These are phyloP conservation scores for Eimeria falciformis DNA, from an alignment of 169 alveolate genomes.

Conservation along the genomic window DNA sequence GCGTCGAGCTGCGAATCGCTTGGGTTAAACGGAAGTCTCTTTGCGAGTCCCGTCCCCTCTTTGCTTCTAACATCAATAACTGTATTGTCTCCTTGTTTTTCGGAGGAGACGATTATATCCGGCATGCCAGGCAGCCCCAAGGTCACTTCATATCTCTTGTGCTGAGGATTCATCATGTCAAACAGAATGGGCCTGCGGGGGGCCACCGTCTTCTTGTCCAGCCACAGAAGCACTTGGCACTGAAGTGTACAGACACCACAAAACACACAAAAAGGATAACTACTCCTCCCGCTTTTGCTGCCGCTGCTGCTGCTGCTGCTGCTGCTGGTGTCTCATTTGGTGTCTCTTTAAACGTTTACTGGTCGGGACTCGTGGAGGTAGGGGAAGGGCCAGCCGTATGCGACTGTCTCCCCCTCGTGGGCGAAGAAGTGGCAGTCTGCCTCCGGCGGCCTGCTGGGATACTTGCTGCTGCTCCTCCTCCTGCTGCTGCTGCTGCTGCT, in stretches of 20 bases:
- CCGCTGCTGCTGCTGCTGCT: neutral
- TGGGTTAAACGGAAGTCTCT: neutral
- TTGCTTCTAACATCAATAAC: constrained; percentile 71
- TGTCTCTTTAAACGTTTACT: constrained; percentile 35
- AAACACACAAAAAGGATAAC: neutral
- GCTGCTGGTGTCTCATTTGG: constrained; percentile 3
- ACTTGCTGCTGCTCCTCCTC: constrained; percentile 47
- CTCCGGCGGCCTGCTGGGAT: constrained; percentile 11
- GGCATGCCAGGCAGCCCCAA: constrained; percentile 62
- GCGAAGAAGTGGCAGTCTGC: constrained; percentile 81
- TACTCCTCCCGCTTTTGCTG: neutral
- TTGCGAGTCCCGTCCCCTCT: neutral
- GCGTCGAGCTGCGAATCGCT: too few relatives aligned
- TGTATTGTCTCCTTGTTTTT: constrained; percentile 81
- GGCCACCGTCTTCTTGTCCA: constrained; percentile 86
- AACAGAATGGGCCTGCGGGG: constrained; percentile 86
- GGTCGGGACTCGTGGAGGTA: constrained; percentile 85
- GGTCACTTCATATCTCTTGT: constrained; percentile 71
- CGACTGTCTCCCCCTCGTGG: constrained; percentile 83
- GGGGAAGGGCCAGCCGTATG: constrained; percentile 91
- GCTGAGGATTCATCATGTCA: constrained; percentile 79
- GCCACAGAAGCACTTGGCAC: constrained; percentile 84
- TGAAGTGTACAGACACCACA: neutral
- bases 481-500: constrained; percentile 58
- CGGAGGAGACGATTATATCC: constrained; percentile 74